phyloP scores from a whole-genome alignment of 441 rosid species.

The Corymbia citriodora region DNA sequence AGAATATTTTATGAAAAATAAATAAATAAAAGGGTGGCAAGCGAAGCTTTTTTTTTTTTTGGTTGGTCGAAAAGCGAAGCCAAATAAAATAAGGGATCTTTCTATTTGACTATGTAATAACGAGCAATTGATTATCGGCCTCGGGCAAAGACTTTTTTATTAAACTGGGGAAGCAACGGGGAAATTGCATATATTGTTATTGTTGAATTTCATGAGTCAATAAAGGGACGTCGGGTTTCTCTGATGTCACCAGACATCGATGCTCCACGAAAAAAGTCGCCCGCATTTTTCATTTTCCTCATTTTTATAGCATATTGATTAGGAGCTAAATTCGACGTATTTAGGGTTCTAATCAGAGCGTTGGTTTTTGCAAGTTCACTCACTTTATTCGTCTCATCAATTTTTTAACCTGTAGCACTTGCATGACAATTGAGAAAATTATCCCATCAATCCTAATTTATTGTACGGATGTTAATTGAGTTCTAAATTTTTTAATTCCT shows the following conservation, averaged over 20 bases:
- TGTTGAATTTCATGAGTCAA: background rate
- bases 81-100: background rate
- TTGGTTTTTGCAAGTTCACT: background rate
- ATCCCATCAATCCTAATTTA: accelerated
- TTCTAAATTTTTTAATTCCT: accelerated
- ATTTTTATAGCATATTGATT: background rate
- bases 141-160: background rate
- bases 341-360: background rate
- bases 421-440: background rate
- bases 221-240: background rate
- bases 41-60: too few species aligned
- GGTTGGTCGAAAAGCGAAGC: background rate
- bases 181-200: too few species aligned
- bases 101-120: background rate
- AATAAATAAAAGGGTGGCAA: background rate
- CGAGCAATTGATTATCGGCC: background rate
- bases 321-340: background rate
- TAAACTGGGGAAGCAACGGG: background rate
- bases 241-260: background rate
- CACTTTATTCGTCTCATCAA: background rate
- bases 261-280: background rate
- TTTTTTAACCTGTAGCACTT: background rate
- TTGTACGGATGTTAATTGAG: accelerated
- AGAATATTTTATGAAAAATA: background rate
- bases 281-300: background rate